Conservation (phyloP, 306 rosid genomes). For the Lathyrus aphaca region DNA sequence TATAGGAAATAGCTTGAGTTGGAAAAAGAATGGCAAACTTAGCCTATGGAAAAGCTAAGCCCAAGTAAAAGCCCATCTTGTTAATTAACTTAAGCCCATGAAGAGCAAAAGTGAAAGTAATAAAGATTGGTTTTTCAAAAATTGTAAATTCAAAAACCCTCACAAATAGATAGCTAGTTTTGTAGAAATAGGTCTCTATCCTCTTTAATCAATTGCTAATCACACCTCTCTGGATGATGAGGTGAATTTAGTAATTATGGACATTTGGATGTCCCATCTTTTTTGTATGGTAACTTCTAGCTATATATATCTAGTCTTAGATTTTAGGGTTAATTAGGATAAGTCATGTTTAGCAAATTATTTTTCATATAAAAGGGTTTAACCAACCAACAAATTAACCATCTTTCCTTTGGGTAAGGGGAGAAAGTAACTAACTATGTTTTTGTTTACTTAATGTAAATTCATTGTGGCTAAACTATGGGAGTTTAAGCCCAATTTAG, state of each 20-base stretch:
- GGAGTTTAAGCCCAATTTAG: conserved; percentile 79
- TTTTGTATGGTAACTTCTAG: conserved; percentile 68
- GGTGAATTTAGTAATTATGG: conserved; percentile 55
- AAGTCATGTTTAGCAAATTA: conserved; percentile 43
- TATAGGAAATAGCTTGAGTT: conserved; percentile 65
- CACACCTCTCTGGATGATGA: conserved; percentile 49
- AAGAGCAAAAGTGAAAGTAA: conserved; percentile 48
- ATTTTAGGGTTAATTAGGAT: conserved; percentile 46
- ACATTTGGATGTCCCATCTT: conserved; percentile 69
- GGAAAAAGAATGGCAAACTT: conserved; percentile 44
- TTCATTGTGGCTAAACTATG: conserved; percentile 73
- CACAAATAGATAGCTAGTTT: conserved; percentile 48
- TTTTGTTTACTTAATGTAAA: conserved; percentile 46
- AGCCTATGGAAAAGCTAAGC: conserved; percentile 56
- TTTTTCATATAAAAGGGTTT: conserved; percentile 51
- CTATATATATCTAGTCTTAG: conserved; percentile 47
- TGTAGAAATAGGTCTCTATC: conserved; percentile 28
- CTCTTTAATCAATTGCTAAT: conserved; percentile 53
- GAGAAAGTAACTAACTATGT: conserved; percentile 44
- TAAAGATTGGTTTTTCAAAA: conserved; percentile 53
- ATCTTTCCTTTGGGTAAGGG: conserved; percentile 69
- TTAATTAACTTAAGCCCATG: conserved; percentile 48
- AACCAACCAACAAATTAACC: conserved; percentile 49
- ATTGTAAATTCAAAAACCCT: conserved; percentile 56
- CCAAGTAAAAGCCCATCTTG: conserved; percentile 39